These are phyloP conservation scores for Stachybotrys echinatus DNA, from an alignment of 2,329 filamentous ascomycete genomes.

Conservation along the genomic window DNA sequence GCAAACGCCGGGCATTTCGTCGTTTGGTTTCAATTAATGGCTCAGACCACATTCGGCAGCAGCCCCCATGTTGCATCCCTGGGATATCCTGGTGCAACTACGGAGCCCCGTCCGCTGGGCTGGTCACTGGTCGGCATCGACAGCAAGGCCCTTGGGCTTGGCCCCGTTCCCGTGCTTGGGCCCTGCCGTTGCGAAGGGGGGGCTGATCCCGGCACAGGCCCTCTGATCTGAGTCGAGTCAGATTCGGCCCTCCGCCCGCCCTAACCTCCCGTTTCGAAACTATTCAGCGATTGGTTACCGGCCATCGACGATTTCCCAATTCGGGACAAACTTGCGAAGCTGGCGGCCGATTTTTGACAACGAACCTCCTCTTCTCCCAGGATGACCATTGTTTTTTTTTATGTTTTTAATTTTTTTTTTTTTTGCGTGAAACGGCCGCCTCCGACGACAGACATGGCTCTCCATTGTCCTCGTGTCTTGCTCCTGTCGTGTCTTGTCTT, in stretches of 20 bases:
- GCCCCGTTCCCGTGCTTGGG: no score
- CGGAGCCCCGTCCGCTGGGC: neutral
- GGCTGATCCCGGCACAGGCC: neutral
- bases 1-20: no score
- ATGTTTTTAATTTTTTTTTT: no score
- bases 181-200: neutral
- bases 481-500: no score
- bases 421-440: no score
- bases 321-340: slow-evolving; percentile 25
- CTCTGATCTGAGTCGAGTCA: neutral
- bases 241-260: neutral
- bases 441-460: no score
- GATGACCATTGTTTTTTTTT: no score
- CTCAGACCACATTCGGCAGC: neutral
- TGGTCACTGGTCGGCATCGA: no score
- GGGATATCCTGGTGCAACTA: neutral
- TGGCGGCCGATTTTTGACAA: neutral
- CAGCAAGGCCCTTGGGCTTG: no score
- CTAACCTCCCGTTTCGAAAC: neutral
- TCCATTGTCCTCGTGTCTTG: no score
- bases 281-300: slow-evolving; percentile 15
- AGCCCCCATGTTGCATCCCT: no score
- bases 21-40: no score
- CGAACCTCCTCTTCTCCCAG: neutral
- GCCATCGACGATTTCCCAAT: slow-evolving; percentile 15